These are phyloP conservation scores for Mrakia blollopis DNA, from an alignment of 768 basidiomycete genomes.

Conservation along the genomic window DNA sequence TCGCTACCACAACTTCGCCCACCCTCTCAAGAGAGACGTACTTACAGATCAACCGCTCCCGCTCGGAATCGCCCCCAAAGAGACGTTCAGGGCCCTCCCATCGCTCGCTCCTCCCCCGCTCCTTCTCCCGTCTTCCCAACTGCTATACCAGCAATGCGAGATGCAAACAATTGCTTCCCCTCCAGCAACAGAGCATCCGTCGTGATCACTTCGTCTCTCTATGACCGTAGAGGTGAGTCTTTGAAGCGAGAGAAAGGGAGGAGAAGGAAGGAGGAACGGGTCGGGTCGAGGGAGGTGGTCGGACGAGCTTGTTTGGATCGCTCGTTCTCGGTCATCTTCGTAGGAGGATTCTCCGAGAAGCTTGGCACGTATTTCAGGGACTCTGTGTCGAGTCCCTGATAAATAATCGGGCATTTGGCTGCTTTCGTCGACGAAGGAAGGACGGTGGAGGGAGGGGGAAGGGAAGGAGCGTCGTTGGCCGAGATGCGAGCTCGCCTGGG, in stretches of 20 bases:
- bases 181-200: constrained; percentile 31
- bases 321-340: neutral
- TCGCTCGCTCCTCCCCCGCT: neutral
- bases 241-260: neutral
- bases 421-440: neutral
- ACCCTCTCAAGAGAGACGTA: neutral
- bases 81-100: neutral
- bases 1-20: neutral
- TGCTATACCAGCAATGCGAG: constrained; percentile 19
- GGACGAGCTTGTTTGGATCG: constrained; percentile 16
- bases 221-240: constrained; percentile 30
- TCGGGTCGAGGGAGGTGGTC: constrained; percentile 11
- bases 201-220: constrained; percentile 29
- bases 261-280: neutral
- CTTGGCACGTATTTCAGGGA: no score
- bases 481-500: constrained; percentile 4
- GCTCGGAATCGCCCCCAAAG: no score
- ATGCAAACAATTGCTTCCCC: constrained; percentile 29
- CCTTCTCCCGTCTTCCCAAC: no score
- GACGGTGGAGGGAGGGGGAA: neutral
- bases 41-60: no score
- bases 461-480: constrained; percentile 6
- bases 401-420: no score
- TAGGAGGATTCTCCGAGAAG: no score
- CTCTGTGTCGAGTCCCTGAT: no score